A percentile compares a stretch with the other conserved stretches of the same genome.
Conservation (phyloP, 2,329 filamentous ascomycete species). For the Leptographium galeiforme region DNA sequence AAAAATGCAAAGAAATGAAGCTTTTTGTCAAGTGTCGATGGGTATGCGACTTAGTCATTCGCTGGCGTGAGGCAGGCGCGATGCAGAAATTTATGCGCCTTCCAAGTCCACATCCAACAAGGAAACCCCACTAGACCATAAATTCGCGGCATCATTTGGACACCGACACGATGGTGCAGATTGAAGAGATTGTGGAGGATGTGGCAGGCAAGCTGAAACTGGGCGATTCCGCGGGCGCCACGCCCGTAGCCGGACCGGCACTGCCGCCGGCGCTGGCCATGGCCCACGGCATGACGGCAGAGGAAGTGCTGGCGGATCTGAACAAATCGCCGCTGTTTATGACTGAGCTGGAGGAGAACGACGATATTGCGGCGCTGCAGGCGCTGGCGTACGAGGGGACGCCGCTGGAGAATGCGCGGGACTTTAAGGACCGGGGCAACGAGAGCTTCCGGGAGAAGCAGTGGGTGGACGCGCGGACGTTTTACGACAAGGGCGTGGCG, state of each 20-base stretch:
- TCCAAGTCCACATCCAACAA: neutral
- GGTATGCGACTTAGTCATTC: too few relatives aligned
- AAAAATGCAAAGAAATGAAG: neutral
- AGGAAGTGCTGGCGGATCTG: slow-evolving; percentile 42
- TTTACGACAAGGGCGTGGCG: slow-evolving; percentile 75
- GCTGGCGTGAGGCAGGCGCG: too few relatives aligned
- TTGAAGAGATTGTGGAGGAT: slow-evolving; percentile 11
- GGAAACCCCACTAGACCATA: neutral
- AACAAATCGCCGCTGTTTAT: slow-evolving; percentile 76
- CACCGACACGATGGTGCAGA: slow-evolving; percentile 7
- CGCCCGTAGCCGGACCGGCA: slow-evolving; percentile 18
- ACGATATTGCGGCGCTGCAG: slow-evolving; percentile 72
- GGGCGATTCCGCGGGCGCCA: neutral
- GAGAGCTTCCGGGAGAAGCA: slow-evolving; percentile 63
- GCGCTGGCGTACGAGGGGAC: slow-evolving; percentile 90
- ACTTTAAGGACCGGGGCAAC: slow-evolving; percentile 88
- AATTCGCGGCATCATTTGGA: neutral
- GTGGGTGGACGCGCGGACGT: slow-evolving; percentile 78
- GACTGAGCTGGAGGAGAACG: slow-evolving; percentile 80
- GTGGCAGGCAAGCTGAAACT: slow-evolving; percentile 8
- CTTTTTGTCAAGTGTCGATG: too few relatives aligned
- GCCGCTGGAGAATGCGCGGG: slow-evolving; percentile 63
- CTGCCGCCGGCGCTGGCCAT: slow-evolving; percentile 31
- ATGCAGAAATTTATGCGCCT: too few relatives aligned
- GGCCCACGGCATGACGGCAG: slow-evolving; percentile 32